Conservation (phyloP, 164 flowering plant genomes). For the Umbellularia californica region DNA sequence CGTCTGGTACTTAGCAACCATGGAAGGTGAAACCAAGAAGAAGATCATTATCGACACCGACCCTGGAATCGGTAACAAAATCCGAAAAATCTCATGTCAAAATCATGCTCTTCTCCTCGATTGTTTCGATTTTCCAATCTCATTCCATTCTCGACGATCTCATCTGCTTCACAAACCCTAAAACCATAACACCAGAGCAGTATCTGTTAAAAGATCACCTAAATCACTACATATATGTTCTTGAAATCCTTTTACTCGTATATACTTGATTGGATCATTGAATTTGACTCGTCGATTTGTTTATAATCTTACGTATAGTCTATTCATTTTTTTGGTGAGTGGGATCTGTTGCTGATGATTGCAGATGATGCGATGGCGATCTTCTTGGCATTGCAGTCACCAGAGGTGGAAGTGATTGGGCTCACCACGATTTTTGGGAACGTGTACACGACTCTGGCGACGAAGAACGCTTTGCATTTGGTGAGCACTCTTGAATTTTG, state of each 20-base stretch:
- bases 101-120: no score
- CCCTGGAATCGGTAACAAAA: constrained; percentile 29
- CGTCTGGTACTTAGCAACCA: neutral
- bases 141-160: no score
- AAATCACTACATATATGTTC: neutral
- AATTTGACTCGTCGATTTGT: neutral
- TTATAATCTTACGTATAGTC: no score
- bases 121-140: no score
- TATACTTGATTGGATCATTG: neutral
- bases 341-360: no score
- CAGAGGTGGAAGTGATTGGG: constrained; percentile 85
- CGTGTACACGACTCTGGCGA: constrained; percentile 82
- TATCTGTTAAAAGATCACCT: no score
- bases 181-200: no score
- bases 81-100: no score
- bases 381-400: constrained; percentile 67
- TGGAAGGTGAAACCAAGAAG: constrained; percentile 12
- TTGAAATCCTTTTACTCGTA: neutral
- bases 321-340: no score
- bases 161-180: no score
- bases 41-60: constrained; percentile 37
- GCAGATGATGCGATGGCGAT: constrained; percentile 99
- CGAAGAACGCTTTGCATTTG: constrained; percentile 84
- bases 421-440: constrained; percentile 89
- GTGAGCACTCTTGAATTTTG: constrained; percentile 26